These are phyloP conservation scores for Wickerhamiella sergipiensis DNA, from an alignment of 805 yeast genomes.

Conservation along the genomic window DNA sequence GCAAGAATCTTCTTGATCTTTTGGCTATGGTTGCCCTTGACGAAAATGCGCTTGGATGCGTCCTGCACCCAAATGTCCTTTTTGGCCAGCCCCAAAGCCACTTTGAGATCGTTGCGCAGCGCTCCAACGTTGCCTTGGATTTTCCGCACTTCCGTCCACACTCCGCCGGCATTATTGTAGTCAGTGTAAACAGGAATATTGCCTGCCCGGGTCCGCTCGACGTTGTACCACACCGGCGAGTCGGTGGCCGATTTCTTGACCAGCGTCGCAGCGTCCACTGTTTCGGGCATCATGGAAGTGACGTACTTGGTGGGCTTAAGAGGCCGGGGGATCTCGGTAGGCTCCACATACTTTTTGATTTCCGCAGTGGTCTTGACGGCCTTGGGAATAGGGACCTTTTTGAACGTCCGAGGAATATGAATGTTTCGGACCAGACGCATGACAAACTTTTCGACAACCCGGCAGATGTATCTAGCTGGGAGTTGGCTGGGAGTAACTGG, in stretches of 20 bases:
- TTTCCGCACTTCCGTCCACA: conserved; percentile 61
- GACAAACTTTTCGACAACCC: background rate
- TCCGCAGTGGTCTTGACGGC: conserved; percentile 17
- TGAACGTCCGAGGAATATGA: conserved; percentile 8
- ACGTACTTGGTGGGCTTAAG: conserved; percentile 2
- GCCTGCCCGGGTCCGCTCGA: conserved; percentile 28
- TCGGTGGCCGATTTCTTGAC: conserved; percentile 1
- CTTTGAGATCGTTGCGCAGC: conserved; percentile 52
- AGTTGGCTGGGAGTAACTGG: too few species aligned
- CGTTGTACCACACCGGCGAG: conserved; percentile 12
- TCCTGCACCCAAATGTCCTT: conserved; percentile 35
- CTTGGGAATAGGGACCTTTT: conserved; percentile 41
- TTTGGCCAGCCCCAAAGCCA: conserved; percentile 32
- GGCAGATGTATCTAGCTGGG: too few species aligned
- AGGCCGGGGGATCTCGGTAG: conserved; percentile 1
- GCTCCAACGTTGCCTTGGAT: conserved; percentile 54
- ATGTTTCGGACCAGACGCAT: background rate
- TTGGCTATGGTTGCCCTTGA: conserved; percentile 34
- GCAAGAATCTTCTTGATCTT: conserved; percentile 27
- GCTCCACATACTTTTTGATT: conserved; percentile 5
- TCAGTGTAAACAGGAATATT: conserved; percentile 75
- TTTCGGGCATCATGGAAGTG: conserved; percentile 7
- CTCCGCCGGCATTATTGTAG: conserved; percentile 43
- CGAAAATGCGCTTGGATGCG: conserved; percentile 39
- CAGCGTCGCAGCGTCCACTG: background rate